These are phyloP conservation scores for Euphorbia peplus DNA, from an alignment of 345 rosid genomes.

Conservation along the genomic window DNA sequence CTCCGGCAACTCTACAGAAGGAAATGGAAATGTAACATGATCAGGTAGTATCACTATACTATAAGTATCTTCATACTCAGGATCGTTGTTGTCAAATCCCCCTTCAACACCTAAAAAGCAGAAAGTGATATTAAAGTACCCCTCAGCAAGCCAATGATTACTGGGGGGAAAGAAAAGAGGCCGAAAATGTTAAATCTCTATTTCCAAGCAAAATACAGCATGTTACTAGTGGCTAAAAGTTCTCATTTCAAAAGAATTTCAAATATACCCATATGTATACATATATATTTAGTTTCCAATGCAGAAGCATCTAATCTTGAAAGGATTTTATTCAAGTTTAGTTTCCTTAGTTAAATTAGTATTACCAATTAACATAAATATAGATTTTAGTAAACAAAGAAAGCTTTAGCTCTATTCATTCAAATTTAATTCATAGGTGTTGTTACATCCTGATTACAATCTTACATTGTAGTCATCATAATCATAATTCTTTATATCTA, in stretches of 20 bases:
- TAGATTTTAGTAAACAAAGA: neutral
- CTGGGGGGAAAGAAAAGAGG: neutral
- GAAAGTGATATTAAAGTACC: slow-evolving; percentile 7
- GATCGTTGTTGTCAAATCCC: slow-evolving; percentile 85
- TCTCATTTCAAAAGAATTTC: neutral
- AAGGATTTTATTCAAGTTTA: neutral
- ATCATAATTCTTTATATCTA: neutral
- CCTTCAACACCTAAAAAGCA: slow-evolving; percentile 73
- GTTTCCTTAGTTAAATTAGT: too few relatives aligned
- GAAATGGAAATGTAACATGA: slow-evolving; percentile 67
- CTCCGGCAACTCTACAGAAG: slow-evolving; percentile 94
- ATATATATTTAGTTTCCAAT: neutral
- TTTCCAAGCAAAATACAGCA: neutral
- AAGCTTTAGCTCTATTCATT: too few relatives aligned
- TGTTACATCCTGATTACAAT: too few relatives aligned
- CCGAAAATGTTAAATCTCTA: neutral
- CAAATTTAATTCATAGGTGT: too few relatives aligned
- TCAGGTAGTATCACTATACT: slow-evolving; percentile 73
- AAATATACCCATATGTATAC: neutral
- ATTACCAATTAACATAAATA: neutral
- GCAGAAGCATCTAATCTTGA: neutral
- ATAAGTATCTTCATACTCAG: slow-evolving; percentile 73
- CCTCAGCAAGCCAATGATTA: slow-evolving; percentile 8
- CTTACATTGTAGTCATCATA: neutral
- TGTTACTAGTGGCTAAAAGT: neutral